Evolutionary conservation across 331 rosid species (phyloP).

Genomic region (Stylosanthes scabra): DNA sequence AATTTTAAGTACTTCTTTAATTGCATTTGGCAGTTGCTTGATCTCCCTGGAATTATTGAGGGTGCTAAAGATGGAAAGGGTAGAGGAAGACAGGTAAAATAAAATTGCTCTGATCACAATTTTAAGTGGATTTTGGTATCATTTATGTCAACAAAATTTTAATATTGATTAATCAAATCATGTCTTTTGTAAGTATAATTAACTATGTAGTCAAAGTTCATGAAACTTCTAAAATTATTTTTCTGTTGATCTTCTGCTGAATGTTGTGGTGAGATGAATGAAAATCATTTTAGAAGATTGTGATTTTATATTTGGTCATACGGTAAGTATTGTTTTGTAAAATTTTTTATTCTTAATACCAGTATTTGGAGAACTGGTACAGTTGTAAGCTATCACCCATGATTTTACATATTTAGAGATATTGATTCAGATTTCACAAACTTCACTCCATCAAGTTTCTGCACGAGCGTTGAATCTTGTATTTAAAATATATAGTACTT

Average conservation of each 20-base stretch:
- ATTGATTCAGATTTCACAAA: not conserved
- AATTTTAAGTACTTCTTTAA: constrained; percentile 25
- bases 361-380: not conserved
- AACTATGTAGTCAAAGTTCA: not conserved
- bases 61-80: constrained; percentile 99
- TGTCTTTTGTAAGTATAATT: constrained; percentile 1
- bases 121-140: constrained; percentile 25
- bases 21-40: constrained; percentile 80
- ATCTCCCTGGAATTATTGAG: constrained; percentile 98
- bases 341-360: not conserved
- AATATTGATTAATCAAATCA: constrained; percentile 16
- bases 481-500: not conserved
- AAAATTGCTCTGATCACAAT: not conserved
- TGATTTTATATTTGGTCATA: constrained; percentile 25
- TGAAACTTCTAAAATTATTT: not conserved
- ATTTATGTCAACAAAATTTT: constrained; percentile 11
- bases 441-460: constrained; percentile 12
- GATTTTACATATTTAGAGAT: constrained; percentile 17
- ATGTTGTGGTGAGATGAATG: constrained; percentile 1
- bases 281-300: not conserved
- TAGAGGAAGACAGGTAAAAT: constrained; percentile 97
- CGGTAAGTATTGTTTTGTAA: not conserved
- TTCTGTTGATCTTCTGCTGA: not conserved
- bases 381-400: not conserved
- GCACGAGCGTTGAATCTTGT: not conserved